Base-by-base conservation (phyloP, 805 yeast species). In the Wickerhamiella spandovensis region DNA sequence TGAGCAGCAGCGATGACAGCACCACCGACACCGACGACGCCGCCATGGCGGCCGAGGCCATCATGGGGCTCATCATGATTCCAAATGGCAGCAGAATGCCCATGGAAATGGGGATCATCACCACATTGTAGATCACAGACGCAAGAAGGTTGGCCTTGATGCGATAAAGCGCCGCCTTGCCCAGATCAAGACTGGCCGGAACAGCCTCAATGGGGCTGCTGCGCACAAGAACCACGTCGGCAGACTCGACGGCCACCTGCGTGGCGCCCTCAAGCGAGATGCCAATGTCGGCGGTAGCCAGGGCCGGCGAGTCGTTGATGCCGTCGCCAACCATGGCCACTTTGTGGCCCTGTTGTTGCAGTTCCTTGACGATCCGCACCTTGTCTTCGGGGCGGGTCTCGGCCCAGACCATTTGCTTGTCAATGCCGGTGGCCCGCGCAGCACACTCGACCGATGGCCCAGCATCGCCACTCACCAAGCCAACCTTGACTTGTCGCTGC, bases 301-400 rank as follows among this genome's bases (percentile, higher is more conserved):
- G 73, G 0, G 97, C 97, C 0, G 98, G 97, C 0, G 97, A 95
- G 64, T 92, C 99, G 65, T 92, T 92, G 56, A 92, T 85, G 53
- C 99, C 99, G 67, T 92, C 99, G 38, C 99, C 99, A 21, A 92
- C 82, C 72, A 94, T 88, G 5, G 89, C 90, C 42, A 92, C 82
- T n/a, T 43, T 47, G 12, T 51, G 48, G 15, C 61, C 64, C 59
- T 81, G 84, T 50, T 86, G 67, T 46, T 73, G 71, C 41, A 59
- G 49, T 2, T 47, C 43, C 32, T 68, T 67, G 21, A 92, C 78
- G 32, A 86, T 72, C 28, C 74, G 74, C 50, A 85, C 80, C 66
- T 92, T 92, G 49, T 82, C 83, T 15, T 74, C 69, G 0, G 97
- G 97, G 1, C 82, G 70, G 2, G 86, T 78, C 53, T 81, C 86